Conservation (phyloP, 2,329 filamentous ascomycete species). For the Cytospora chrysosperma region DNA sequence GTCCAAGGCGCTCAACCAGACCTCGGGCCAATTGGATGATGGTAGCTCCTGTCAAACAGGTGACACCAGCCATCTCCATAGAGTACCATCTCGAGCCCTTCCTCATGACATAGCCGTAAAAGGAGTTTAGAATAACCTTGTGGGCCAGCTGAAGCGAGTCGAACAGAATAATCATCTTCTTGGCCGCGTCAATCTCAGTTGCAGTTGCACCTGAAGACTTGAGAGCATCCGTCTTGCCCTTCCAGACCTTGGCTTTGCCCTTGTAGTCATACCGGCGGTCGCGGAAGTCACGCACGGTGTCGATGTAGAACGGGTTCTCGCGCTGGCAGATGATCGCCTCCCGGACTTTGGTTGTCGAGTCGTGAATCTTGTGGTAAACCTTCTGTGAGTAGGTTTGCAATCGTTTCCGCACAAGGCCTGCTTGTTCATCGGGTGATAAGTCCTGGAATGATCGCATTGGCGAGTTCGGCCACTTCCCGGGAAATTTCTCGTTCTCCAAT, state of each 20-base stretch:
- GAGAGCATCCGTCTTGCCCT: conserved; percentile 86
- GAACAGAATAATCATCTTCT: conserved; percentile 97
- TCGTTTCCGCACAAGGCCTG: conserved; percentile 76
- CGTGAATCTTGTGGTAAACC: conserved; percentile 99
- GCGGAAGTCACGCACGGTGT: conserved; percentile 93
- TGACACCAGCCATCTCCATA: conserved; percentile 98
- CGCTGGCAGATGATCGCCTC: conserved; percentile 98
- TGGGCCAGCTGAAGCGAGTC: conserved; percentile 96
- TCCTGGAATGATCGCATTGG: conserved; percentile 77
- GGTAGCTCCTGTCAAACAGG: conserved; percentile 89
- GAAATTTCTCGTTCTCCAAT: conserved; percentile 89
- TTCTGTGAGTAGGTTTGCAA: conserved; percentile 94
- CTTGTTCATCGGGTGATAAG: conserved; percentile 78
- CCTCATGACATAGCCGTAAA: conserved; percentile 99
- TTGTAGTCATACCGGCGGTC: conserved; percentile 99
- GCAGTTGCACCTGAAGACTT: conserved; percentile 77
- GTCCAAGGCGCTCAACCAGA: conserved; percentile 87
- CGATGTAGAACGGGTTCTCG: conserved; percentile 97
- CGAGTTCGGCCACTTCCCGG: conserved; percentile 70
- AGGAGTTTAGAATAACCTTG: conserved; percentile 98
- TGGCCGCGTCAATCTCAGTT: conserved; percentile 83
- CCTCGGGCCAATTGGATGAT: conserved; percentile 97
- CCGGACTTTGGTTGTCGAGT: conserved; percentile 85
- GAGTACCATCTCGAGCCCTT: conserved; percentile 99
- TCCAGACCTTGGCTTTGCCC: conserved; percentile 97